Conservation (phyloP, 495 filamentous ascomycete species). For the Thermothielavioides terrestris region DNA sequence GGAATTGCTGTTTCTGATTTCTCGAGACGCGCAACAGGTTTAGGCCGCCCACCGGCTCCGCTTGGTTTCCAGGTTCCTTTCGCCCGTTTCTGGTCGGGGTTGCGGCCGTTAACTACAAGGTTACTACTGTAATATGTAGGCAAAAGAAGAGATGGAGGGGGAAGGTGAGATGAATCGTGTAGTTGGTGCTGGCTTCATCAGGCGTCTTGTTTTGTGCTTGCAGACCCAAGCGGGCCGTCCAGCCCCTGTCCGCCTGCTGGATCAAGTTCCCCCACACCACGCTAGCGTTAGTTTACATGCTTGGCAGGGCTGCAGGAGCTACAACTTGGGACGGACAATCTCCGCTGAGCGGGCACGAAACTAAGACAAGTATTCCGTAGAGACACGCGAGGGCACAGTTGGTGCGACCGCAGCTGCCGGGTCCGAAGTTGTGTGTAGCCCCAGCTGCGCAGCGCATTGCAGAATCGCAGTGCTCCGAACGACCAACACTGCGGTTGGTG, state of each 20-base stretch:
- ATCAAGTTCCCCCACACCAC: not conserved
- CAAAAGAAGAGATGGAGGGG: not conserved
- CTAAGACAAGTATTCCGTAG: not conserved
- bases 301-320: not conserved
- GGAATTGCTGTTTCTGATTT: too few relatives aligned
- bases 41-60: not conserved
- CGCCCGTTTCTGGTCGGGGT: not conserved
- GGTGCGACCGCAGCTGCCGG: conserved; percentile 1
- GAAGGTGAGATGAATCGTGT: not conserved
- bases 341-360: not conserved
- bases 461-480: not conserved
- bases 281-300: too few relatives aligned
- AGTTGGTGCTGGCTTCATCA: not conserved
- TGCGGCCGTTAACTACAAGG: too few relatives aligned
- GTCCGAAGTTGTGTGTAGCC: not conserved
- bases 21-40: too few relatives aligned
- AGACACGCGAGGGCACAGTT: not conserved
- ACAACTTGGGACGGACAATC: not conserved
- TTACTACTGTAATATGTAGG: not conserved
- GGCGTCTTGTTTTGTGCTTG: too few relatives aligned
- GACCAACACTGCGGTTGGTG: not conserved
- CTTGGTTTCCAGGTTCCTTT: too few relatives aligned
- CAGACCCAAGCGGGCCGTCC: too few relatives aligned
- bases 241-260: too few relatives aligned
- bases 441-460: not conserved